Base-by-base conservation (phyloP, 2,329 filamentous ascomycete species). In the Arachnopeziza araneosa region DNA sequence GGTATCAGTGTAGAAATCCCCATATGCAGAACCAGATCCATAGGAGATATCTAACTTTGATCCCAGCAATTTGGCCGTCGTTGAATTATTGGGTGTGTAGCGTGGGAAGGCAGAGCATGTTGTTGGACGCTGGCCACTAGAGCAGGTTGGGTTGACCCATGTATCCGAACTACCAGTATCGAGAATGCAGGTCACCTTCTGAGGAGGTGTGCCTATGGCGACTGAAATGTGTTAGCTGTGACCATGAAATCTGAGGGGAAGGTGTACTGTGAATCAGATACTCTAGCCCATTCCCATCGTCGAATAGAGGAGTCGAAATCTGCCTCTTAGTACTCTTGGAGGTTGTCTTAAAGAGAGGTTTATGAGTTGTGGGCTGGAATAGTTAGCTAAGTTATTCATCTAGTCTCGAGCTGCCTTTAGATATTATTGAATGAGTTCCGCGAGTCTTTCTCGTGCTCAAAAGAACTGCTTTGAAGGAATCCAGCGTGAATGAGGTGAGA, bases 81-180 rank as follows among this genome's bases (percentile, higher is more conserved):
- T 44, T 14, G 36, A 44, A 14, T 44, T 19, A 14, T 44, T 44
- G 3, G 36, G 36, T 12, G 36, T 19, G 36, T 44, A 44, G 12
- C 36, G 36, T 4, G 36, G 36, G 36, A 44, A 44, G 10, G 36
- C 10, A 14, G 36, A 14, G 36, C 36, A 44, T 44, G 36, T 44
- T 44, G 36, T 19, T 44, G 36, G 36, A 44, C 36, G 36, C 17
- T 44, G 36, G 36, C 36, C 36, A 44, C 17, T 44, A 12, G 44
- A 22, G n/a, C 57, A 59, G 14, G 48, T 50, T n/a, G 57, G 57
- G 32, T 59, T 49, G 3, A 55, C 57, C 52, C 57, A 55, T 8
- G 53, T 59, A 23, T 59, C 57, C 14, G 52, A 55, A 17, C 52
- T 55, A 7, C 57, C 57, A 8, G 57, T 55, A 23, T 59, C 57